Base-by-base conservation (phyloP, 129 eudicot species). In the Flaveria linearis region DNA sequence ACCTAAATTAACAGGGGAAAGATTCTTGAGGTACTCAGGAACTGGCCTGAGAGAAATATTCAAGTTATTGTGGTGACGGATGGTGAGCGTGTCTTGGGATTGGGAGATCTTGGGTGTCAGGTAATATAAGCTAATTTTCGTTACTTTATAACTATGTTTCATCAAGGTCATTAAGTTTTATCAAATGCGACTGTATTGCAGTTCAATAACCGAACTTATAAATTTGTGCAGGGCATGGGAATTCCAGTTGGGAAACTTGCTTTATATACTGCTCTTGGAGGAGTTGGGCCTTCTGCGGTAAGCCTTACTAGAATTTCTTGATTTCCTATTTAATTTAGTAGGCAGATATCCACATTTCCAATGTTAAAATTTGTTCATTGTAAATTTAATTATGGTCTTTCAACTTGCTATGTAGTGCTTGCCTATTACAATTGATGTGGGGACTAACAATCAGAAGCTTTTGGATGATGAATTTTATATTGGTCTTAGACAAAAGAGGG, bases 101-200 rank as follows among this genome's bases (percentile, higher is more conserved):
- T 92, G 46, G 98, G 98, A 14, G 98, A 92, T 83, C 96, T 92
- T 76, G 98, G 98, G 53, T 90, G 96, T 76, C 98, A 92, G 89
- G 98, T 92, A 67, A 39, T 58, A 42, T 67, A 30, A 76, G 49
- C 69, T 41, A 16, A 67, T 15, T 3, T 17, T 42, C n/a, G 14
- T 45, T 58, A 65, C 25, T 64, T 17, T 57, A 28, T 56, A 43
- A 61, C n/a, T 79, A 26, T 15, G 28, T 45, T 30, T 53, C 28
- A 61, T 71, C 46, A 64, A 42, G 47, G 51, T 53, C 17, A 46
- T 67, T 6, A 5, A 50, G 47, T 17, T 61, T 66, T 53, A 66
- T 63, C 45, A 26, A 25, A 49, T n/a, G 25, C 4, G 18, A 6
- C 17, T 62, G 18, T 36, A 50, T 63, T 25, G 36, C 23, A n/a